Conservation (phyloP, 2,329 filamentous ascomycete genomes). For the Neospermospora avenae region DNA sequence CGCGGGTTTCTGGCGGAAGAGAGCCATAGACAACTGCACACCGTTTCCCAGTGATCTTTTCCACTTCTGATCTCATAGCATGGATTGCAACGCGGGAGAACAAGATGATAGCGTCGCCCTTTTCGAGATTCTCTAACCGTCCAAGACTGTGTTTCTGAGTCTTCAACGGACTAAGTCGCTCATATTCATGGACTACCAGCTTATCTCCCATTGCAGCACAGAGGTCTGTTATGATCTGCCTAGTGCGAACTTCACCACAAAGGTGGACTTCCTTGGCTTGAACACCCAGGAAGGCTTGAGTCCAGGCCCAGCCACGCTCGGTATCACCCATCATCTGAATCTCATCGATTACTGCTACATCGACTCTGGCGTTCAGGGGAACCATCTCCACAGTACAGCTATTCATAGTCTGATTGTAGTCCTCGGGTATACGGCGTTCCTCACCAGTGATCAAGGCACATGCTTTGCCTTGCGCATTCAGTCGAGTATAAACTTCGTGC, state of each 20-base stretch:
- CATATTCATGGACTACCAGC: slow-evolving; percentile 75
- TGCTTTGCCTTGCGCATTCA: slow-evolving; percentile 70
- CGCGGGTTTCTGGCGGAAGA: slow-evolving; percentile 86
- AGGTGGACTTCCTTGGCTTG: slow-evolving; percentile 87
- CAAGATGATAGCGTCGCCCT: slow-evolving; percentile 86
- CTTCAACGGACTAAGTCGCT: slow-evolving; percentile 76
- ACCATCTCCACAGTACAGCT: slow-evolving; percentile 97
- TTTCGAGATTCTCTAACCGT: slow-evolving; percentile 65
- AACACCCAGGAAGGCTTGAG: slow-evolving; percentile 80
- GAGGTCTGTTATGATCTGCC: slow-evolving; percentile 73
- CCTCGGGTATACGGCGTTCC: slow-evolving; percentile 69
- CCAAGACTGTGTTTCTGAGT: slow-evolving; percentile 64
- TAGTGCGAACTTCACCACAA: slow-evolving; percentile 83
- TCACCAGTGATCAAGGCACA: slow-evolving; percentile 90
- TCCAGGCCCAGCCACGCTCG: slow-evolving; percentile 92
- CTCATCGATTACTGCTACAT: slow-evolving; percentile 96
- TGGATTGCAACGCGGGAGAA: slow-evolving; percentile 85
- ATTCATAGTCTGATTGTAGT: slow-evolving; percentile 56
- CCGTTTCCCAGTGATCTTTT: slow-evolving; percentile 69
- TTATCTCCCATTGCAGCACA: slow-evolving; percentile 79
- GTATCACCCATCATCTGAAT: slow-evolving; percentile 91
- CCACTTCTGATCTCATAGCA: slow-evolving; percentile 72
- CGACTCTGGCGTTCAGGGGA: slow-evolving; percentile 47
- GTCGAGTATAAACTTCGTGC: slow-evolving; percentile 89
- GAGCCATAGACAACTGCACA: slow-evolving; percentile 93